These are phyloP conservation scores for Candida gigantensis DNA, from an alignment of 1,139 yeast genomes.

Conservation along the genomic window DNA sequence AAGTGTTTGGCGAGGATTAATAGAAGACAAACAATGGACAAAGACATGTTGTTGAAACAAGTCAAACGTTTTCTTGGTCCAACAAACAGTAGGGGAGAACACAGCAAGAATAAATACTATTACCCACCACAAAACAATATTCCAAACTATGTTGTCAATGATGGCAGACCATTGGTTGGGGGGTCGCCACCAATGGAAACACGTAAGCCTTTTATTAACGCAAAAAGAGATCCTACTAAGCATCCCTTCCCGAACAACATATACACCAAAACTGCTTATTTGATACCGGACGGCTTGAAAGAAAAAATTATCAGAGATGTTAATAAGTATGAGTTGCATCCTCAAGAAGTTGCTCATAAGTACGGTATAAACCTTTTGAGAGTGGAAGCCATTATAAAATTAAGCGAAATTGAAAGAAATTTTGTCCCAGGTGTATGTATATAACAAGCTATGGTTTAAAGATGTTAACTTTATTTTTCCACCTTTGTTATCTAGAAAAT, in stretches of 20 bases:
- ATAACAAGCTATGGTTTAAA: slow-evolving; percentile 23
- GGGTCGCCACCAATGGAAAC: slow-evolving; percentile 8
- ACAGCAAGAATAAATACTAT: slow-evolving; percentile 72
- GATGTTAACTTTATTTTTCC: slow-evolving; percentile 39
- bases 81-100: slow-evolving; percentile 79
- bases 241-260: slow-evolving; percentile 83
- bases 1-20: slow-evolving; percentile 7
- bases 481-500: slow-evolving; percentile 7
- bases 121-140: slow-evolving; percentile 70
- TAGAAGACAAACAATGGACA: slow-evolving; percentile 12
- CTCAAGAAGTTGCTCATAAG: slow-evolving; percentile 77
- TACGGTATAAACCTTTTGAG: slow-evolving; percentile 83
- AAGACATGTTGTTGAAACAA: slow-evolving; percentile 8
- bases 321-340: slow-evolving; percentile 50
- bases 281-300: slow-evolving; percentile 61
- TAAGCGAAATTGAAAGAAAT: slow-evolving; percentile 62
- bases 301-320: slow-evolving; percentile 59
- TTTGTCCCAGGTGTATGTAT: slow-evolving; percentile 65
- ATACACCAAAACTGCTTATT: slow-evolving; percentile 65
- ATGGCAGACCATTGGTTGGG: slow-evolving; percentile 41
- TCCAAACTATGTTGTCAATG: slow-evolving; percentile 75
- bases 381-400: slow-evolving; percentile 78
- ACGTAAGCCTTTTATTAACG: slow-evolving; percentile 12
- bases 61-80: slow-evolving; percentile 67
- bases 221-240: slow-evolving; percentile 36